Evolutionary conservation across 2,329 filamentous ascomycete species (phyloP), one percentile per base, ranked within the genome.

Genomic region (Mycogone perniciosa): DNA sequence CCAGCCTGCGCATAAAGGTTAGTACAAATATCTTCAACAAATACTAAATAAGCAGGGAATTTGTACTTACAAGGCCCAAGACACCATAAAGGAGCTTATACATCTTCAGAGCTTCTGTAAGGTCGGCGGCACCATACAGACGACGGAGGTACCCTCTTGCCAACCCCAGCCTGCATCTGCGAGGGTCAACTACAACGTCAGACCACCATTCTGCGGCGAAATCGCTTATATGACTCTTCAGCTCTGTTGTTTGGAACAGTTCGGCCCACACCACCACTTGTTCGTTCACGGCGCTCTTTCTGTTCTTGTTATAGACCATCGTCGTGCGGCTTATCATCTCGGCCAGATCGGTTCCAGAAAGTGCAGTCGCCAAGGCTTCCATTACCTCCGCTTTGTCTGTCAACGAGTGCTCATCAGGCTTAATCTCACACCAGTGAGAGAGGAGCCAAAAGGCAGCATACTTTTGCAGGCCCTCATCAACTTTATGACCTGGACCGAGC

Each of bases 361-460:
- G 4, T 0, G 51, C 42, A 29, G 53, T 53, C 0, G 55, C 54
- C 4, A 64, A 51, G 0, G 53, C 55, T 31, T 62, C 54, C 34
- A 64, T 59, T 1, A 61, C 57, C 38, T 63, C 60, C 1, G 39
- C 52, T 5, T 57, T 50, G 30, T 63, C 54, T 3, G 35, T 31
- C 0, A 38, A 1, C 0, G 59, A 51, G 13, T 63, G 56, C 6
- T 60, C 31, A 0, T 58, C 55, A 1, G 49, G 44, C 0, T 56
- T 37, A n/a, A 62, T 57, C 0, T 31, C 11, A 0, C 7, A 7
- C 39, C 54, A 63, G 9, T 64, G 61, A 4, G 45, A 26, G 10
- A 61, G 11, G 3, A 61, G 30, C n/a, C 52, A 51, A 3, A 42
- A 34, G 6, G 55, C 48, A 0, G 56, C 46, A 37, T 62, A 63